Base-by-base conservation (phyloP, 805 yeast genomes). In the Candida koratica region DNA sequence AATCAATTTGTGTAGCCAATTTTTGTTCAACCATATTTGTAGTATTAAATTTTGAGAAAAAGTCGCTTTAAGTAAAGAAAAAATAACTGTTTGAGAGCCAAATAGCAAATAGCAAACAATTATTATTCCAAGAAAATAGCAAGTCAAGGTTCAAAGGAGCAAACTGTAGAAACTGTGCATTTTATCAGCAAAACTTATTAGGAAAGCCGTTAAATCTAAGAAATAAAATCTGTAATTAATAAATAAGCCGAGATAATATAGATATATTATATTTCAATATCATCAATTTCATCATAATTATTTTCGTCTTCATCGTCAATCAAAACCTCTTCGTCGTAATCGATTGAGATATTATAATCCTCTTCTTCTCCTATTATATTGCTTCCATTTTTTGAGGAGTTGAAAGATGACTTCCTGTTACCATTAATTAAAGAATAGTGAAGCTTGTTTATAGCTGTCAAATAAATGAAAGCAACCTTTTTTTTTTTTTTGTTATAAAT, bases 401-500 rank as follows among this genome's bases (percentile, higher is more conserved):
- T 43, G 17, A 44, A 42, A 3, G 48, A 44, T 5, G 47, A 37
- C 20, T 46, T 37, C 25, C 53, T 45, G 18, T 47, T 50, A 16
- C 49, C 53, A 42, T 56, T 59, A 9, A 61, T 45, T 42, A 46
- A 48, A 2, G 64, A 57, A 42, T 60, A 60, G 48, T 67, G 71
- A 10, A 61, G 47, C 31, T 62, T 61, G 38, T 67, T 67, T 37
- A 67, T 59, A 1, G 69, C 73, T 3, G 78, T 79, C 44, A 93
- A 63, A 48, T 85, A 84, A 12, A 93, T 56, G 56, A 83, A 90
- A 1, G 95, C 87, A 2, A 93, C 97, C 44, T 97, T 75, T 62
- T 90, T 90, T 62, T 84, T 77, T 52, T 85, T 83, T 61, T 87
- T 90, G 64, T 88, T 93, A 62, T 84, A 88, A 29, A 90, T 77